Evolutionary conservation across 2,329 filamentous ascomycete genomes (phyloP).

Genomic region (Colletotrichum sp.): DNA sequence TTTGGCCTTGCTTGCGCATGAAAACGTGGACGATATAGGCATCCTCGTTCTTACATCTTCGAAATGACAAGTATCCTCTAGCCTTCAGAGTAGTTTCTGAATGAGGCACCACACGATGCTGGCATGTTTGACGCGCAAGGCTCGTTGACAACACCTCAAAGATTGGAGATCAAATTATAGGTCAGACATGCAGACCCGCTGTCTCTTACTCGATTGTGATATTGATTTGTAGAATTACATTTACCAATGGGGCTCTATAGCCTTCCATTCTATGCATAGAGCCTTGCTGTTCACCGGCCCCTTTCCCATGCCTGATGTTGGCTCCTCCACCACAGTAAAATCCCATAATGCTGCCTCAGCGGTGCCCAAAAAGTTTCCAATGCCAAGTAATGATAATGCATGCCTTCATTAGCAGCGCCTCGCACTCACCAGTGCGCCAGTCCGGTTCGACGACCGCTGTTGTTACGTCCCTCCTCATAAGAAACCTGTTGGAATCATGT

Average conservation of each 20-base stretch:
- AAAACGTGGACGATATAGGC: not conserved
- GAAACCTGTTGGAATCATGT: not conserved
- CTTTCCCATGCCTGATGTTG: not conserved
- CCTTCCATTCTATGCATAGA: not conserved
- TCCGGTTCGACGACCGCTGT: not conserved
- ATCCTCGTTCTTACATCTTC: not conserved
- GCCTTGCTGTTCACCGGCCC: not conserved
- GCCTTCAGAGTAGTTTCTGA: not conserved
- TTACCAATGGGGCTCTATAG: not conserved
- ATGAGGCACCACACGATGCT: not conserved
- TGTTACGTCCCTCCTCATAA: not conserved
- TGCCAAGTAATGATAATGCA: not conserved
- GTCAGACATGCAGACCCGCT: not conserved
- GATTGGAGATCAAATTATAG: not conserved
- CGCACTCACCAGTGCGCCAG: not conserved
- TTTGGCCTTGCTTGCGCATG: not conserved
- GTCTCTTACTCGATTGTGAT: not conserved
- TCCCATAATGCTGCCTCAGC: constrained; percentile 3
- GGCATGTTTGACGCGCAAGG: not conserved
- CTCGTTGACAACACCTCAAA: not conserved
- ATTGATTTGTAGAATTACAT: constrained; percentile 2
- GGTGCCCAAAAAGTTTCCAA: not conserved
- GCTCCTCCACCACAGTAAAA: not conserved
- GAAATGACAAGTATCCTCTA: not conserved
- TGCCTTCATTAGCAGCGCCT: constrained; percentile 19